Conservation (phyloP, 2,329 filamentous ascomycete genomes). For the Sarocladium kiliense region DNA sequence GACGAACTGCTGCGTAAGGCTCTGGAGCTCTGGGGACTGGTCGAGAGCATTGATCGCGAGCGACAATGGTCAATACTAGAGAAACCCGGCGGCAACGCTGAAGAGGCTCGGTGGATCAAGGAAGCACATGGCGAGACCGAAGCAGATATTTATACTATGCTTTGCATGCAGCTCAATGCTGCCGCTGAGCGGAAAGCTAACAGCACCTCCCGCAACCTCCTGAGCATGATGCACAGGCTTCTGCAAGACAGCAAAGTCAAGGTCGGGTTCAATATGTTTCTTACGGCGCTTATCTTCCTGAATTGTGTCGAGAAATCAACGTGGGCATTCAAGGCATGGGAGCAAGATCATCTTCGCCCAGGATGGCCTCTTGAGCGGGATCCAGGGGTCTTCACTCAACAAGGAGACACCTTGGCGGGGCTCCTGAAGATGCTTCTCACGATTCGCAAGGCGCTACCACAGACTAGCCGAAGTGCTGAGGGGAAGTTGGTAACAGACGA, state of each 20-base stretch:
- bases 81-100: conserved; percentile 35
- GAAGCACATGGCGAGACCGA: conserved; percentile 43
- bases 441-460: conserved; percentile 56
- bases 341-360: conserved; percentile 53
- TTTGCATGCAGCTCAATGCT: conserved; percentile 60
- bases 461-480: conserved; percentile 37
- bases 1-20: conserved; percentile 53
- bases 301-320: conserved; percentile 64
- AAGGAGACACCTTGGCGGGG: conserved; percentile 54
- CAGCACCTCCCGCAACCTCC: conserved; percentile 50
- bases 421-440: conserved; percentile 56
- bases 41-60: conserved; percentile 61
- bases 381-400: conserved; percentile 51
- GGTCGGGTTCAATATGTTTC: conserved; percentile 56
- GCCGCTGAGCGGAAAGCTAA: conserved; percentile 60
- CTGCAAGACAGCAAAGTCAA: conserved; percentile 57
- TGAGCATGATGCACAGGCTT: conserved; percentile 56
- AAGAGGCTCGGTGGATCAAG: conserved; percentile 41
- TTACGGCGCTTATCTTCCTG: conserved; percentile 56
- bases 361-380: conserved; percentile 57
- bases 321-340: conserved; percentile 65
- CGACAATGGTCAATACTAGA: conserved; percentile 55
- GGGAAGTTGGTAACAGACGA: conserved; percentile 44
- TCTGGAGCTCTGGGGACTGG: conserved; percentile 59
- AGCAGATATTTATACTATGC: conserved; percentile 53